phyloP scores from a whole-genome alignment of 495 filamentous ascomycete species.

The Penicillium roqueforti region DNA sequence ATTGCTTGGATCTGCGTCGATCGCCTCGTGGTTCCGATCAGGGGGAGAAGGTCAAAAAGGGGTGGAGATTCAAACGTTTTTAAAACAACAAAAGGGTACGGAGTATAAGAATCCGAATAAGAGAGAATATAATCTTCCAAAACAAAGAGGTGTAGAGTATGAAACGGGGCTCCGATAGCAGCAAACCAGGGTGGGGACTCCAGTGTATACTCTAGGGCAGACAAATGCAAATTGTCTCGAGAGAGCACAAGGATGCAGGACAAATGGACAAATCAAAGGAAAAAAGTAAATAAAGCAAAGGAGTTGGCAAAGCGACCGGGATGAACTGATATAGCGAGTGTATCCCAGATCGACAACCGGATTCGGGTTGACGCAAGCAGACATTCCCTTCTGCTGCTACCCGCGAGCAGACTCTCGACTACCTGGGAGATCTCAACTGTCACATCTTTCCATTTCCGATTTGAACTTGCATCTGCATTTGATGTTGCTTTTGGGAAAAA shows the following conservation, averaged over 20 bases:
- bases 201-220: conserved; percentile 1
- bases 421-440: neutral
- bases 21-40: conserved; percentile 23
- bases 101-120: neutral
- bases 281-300: conserved; percentile 16
- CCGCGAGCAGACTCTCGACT: conserved; percentile 8
- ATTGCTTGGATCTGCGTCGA: conserved; percentile 23
- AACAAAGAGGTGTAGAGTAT: conserved; percentile 1
- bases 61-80: neutral
- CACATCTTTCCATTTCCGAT: conserved; percentile 6
- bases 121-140: neutral
- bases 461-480: neutral
- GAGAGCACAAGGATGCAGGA: neutral
- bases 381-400: conserved; percentile 16
- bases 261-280: conserved; percentile 7
- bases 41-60: neutral
- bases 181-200: neutral
- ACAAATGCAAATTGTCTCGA: conserved; percentile 5
- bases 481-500: neutral
- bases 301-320: conserved; percentile 25
- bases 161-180: neutral
- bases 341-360: conserved; percentile 22
- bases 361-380: conserved; percentile 29
- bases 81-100: neutral
- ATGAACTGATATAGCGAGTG: conserved; percentile 26